A percentile compares a stretch with the other conserved stretches of the same genome.
Conservation (phyloP, 768 basidiomycete genomes). For the Atractiella rhizophila region DNA sequence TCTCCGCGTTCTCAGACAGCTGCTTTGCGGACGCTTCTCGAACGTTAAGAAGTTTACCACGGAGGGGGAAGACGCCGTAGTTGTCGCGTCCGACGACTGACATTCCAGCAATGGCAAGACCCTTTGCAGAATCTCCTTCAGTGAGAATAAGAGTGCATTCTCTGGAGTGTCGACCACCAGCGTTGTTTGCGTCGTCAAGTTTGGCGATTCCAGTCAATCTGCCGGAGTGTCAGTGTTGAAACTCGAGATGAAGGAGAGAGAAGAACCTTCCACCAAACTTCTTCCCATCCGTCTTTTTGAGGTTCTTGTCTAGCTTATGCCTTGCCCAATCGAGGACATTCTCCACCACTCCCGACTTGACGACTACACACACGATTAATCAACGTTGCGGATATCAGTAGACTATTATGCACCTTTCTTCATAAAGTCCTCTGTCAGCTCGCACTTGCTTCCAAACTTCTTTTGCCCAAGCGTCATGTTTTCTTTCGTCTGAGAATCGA, state of each 20-base stretch:
- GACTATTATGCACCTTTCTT: constrained; percentile 47
- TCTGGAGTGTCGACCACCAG: constrained; percentile 53
- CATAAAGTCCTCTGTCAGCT: constrained; percentile 68
- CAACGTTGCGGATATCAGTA: neutral
- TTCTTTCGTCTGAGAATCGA: constrained; percentile 98
- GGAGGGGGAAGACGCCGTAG: constrained; percentile 91
- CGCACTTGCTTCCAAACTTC: constrained; percentile 70
- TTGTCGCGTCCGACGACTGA: constrained; percentile 85
- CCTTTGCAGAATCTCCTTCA: constrained; percentile 97
- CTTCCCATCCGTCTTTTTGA: constrained; percentile 79
- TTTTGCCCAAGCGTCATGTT: constrained; percentile 58
- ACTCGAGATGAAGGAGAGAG: constrained; percentile 11
- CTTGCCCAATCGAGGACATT: constrained; percentile 86
- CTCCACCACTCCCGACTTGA: constrained; percentile 71
- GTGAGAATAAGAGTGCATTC: constrained; percentile 87
- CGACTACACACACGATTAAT: constrained; percentile 29
- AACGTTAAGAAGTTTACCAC: constrained; percentile 89
- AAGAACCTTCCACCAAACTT: constrained; percentile 74
- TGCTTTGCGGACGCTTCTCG: constrained; percentile 87
- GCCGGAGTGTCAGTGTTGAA: constrained; percentile 1
- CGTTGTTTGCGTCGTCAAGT: constrained; percentile 89
- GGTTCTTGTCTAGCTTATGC: constrained; percentile 82
- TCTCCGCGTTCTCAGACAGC: constrained; percentile 94
- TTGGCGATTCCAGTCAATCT: constrained; percentile 80
- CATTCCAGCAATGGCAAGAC: constrained; percentile 79